Conservation (phyloP, 1,284 basidiomycete species). For the Boletellus deceptivus region DNA sequence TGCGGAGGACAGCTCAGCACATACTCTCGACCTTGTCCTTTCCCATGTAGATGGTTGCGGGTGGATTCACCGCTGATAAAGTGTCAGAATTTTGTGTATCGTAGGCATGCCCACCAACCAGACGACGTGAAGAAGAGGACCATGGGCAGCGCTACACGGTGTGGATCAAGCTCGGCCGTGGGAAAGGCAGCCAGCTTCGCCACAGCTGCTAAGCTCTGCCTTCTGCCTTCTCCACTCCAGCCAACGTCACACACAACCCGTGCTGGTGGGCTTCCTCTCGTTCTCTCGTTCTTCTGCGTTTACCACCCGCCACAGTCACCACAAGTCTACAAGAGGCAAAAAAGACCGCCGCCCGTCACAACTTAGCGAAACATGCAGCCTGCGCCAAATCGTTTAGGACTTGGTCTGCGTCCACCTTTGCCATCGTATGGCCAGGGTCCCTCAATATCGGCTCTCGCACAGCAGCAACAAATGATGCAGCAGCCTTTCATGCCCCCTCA, state of each 20-base stretch:
- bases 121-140: constrained; percentile 71
- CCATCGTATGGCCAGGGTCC: constrained; percentile 83
- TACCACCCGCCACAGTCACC: not conserved
- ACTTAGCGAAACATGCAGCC: constrained; percentile 55
- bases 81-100: not conserved
- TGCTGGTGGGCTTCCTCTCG: too few relatives aligned
- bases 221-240: too few relatives aligned
- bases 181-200: not conserved
- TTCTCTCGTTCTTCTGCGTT: not conserved
- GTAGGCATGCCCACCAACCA: constrained; percentile 35
- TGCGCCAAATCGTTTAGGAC: constrained; percentile 69
- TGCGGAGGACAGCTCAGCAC: constrained; percentile 29
- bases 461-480: constrained; percentile 68
- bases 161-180: not conserved
- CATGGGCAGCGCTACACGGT: constrained; percentile 44
- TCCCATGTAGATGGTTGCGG: constrained; percentile 88
- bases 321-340: not conserved
- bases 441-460: constrained; percentile 82
- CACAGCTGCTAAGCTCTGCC: too few relatives aligned
- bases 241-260: not conserved
- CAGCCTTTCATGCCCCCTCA: constrained; percentile 59
- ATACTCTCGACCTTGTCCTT: constrained; percentile 95
- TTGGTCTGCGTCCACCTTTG: constrained; percentile 80
- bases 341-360: constrained; percentile 1
- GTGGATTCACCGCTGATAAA: constrained; percentile 52